Base-by-base conservation (phyloP, 805 yeast species). In the Saturnispora silvae region DNA sequence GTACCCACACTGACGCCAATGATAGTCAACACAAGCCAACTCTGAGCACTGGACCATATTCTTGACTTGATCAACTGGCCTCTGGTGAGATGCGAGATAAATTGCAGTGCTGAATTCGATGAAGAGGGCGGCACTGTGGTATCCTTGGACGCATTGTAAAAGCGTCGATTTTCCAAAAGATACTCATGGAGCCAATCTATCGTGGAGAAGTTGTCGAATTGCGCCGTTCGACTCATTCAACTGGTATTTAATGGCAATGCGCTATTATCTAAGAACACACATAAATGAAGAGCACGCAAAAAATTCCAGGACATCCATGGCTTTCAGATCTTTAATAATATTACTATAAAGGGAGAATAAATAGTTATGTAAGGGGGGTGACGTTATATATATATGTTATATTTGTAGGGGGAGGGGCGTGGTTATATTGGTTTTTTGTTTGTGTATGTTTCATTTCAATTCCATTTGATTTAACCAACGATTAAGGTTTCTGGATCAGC, bases 1-100 rank as follows among this genome's bases (percentile, higher is more conserved):
- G 72, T 49, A 4, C 99, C 99, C 37, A 87, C 80, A 3, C 68
- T 44, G 1, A 78, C 52, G 0, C 97, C 99, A 41, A 85, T 82
- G 2, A 68, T 47, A 0, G 87, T 79, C 25, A 92, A 61, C 0
- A 81, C 79, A 1, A 85, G 50, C 81, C 96, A 85, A 40, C 72
- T 72, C 47, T 72, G 76, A 2, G 67, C 56, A 1, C 67, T 38
- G n/a, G 38, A 28, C 47, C 47, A 47, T 13, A 47, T 27, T 22
- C 49, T 28, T 20, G 37, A 41, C 38, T 38, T 37, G 8, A 37
- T 40, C 14, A 37, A 11, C 20, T 37, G 28, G 8, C 35, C 28
- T n/a, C 24, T 33, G 5, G 41, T 35, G 42, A 48, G 19, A 28
- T 41, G 22, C 32, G 37, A n/a, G 10, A 42, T 27, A 11, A 41